Conservation (phyloP, 306 rosid genomes). For the Vicia faba region DNA sequence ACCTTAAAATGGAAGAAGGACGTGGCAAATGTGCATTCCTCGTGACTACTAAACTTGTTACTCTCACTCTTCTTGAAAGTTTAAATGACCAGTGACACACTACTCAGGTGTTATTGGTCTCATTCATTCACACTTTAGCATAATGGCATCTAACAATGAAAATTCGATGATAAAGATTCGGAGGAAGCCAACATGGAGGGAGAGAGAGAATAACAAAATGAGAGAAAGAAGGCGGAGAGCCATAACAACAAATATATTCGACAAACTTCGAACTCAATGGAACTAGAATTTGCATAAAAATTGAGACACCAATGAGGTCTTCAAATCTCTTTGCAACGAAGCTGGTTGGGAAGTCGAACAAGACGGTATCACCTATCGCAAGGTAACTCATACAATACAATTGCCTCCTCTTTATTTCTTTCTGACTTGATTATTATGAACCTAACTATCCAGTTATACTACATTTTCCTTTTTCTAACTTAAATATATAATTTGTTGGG, state of each 20-base stretch:
- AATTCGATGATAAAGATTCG: constrained; percentile 61
- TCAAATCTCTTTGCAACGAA: constrained; percentile 76
- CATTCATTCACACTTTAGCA: not conserved
- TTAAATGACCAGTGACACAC: constrained; percentile 47
- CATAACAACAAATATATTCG: constrained; percentile 72
- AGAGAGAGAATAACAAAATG: constrained; percentile 80
- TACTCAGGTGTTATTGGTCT: not conserved
- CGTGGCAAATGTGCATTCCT: constrained; percentile 50
- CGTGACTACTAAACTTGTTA: constrained; percentile 45
- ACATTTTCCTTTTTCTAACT: constrained; percentile 1
- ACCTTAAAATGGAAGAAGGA: not conserved
- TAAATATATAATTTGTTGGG: not conserved
- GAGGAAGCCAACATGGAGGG: constrained; percentile 91
- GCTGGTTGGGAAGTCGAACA: constrained; percentile 95
- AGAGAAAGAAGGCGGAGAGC: constrained; percentile 84
- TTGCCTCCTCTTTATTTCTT: constrained; percentile 19
- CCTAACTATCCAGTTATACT: constrained; percentile 11
- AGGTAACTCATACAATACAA: constrained; percentile 53
- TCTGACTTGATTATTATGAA: not conserved
- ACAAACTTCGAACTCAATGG: constrained; percentile 83
- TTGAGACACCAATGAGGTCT: constrained; percentile 83
- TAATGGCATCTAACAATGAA: constrained; percentile 84
- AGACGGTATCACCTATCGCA: constrained; percentile 88
- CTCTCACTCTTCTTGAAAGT: not conserved
- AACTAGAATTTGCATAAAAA: constrained; percentile 80